Conservation (phyloP, 495 filamentous ascomycete species). For the Aspergillus funiculosus region DNA sequence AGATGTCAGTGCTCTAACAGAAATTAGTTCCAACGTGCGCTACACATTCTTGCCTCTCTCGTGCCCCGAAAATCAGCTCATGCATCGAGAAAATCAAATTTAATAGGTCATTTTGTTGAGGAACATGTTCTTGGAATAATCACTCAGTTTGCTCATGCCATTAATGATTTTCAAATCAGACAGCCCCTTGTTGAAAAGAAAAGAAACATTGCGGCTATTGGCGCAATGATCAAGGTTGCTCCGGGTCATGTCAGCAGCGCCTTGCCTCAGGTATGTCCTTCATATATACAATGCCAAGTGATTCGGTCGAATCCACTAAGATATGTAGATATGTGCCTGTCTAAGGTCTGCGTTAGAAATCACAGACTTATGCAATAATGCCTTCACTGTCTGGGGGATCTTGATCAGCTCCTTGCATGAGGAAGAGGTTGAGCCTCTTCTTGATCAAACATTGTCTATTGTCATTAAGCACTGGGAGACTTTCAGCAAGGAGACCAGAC, state of each 20-base stretch:
- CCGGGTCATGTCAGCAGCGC: constrained; percentile 65
- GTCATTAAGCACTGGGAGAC: constrained; percentile 72
- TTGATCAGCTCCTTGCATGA: constrained; percentile 68
- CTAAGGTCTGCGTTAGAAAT: constrained; percentile 75
- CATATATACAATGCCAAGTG: background rate
- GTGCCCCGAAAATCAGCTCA: constrained; percentile 50
- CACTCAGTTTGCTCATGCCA: constrained; percentile 68
- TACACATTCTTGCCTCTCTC: constrained; percentile 62
- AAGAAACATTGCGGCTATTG: constrained; percentile 72
- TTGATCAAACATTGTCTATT: constrained; percentile 85
- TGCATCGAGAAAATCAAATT: constrained; percentile 46
- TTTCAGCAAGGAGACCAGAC: constrained; percentile 56
- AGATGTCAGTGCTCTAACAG: constrained; percentile 36
- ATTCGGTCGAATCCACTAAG: constrained; percentile 8
- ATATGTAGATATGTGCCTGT: constrained; percentile 69
- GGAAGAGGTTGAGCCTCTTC: constrained; percentile 67
- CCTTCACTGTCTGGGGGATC: constrained; percentile 77
- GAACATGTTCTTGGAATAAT: constrained; percentile 84
- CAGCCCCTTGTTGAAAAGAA: constrained; percentile 61
- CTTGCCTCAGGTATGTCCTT: constrained; percentile 66
- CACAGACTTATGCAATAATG: constrained; percentile 63
- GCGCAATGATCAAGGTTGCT: constrained; percentile 77
- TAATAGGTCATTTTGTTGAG: constrained; percentile 75
- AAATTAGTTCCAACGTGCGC: constrained; percentile 51
- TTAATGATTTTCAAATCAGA: constrained; percentile 62